Evolutionary conservation across 2,329 filamentous ascomycete genomes (phyloP).

Genomic region (Xylaria sp.): DNA sequence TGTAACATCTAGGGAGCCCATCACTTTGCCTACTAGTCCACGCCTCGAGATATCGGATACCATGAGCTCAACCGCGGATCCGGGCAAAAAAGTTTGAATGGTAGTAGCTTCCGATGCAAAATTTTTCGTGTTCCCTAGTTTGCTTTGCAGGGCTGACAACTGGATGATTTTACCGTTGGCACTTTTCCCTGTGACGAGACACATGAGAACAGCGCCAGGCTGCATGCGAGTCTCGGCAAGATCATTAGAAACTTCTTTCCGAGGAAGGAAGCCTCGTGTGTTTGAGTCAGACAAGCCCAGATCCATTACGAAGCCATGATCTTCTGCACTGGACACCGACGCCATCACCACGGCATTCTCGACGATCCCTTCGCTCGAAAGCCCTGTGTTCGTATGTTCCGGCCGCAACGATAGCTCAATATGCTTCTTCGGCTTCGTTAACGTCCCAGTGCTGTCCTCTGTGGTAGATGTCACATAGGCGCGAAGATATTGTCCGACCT

Average conservation of each 20-base stretch:
- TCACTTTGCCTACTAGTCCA: constrained; percentile 88
- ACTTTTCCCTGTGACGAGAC: constrained; percentile 78
- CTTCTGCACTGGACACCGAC: constrained; percentile 89
- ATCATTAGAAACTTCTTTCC: constrained; percentile 78
- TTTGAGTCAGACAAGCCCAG: constrained; percentile 76
- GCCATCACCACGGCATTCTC: constrained; percentile 84
- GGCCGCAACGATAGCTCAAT: constrained; percentile 91
- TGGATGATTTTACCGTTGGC: constrained; percentile 86
- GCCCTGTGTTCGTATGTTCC: constrained; percentile 77
- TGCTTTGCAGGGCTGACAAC: constrained; percentile 78
- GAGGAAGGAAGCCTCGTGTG: constrained; percentile 84
- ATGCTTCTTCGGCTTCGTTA: constrained; percentile 75
- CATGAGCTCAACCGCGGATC: constrained; percentile 87
- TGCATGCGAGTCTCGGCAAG: constrained; percentile 75
- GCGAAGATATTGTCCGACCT: constrained; percentile 86
- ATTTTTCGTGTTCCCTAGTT: constrained; percentile 73
- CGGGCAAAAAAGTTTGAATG: constrained; percentile 89
- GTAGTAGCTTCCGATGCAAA: constrained; percentile 81
- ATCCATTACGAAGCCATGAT: constrained; percentile 95
- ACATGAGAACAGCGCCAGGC: constrained; percentile 86
- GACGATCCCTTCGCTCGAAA: constrained; percentile 78
- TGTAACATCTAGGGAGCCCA: constrained; percentile 90
- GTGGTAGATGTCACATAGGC: constrained; percentile 83
- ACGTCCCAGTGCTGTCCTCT: constrained; percentile 65
- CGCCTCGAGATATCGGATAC: constrained; percentile 77